Conservation (phyloP, 192 early-diverging fungal genomes). For the Radiomyces spectabilis region DNA sequence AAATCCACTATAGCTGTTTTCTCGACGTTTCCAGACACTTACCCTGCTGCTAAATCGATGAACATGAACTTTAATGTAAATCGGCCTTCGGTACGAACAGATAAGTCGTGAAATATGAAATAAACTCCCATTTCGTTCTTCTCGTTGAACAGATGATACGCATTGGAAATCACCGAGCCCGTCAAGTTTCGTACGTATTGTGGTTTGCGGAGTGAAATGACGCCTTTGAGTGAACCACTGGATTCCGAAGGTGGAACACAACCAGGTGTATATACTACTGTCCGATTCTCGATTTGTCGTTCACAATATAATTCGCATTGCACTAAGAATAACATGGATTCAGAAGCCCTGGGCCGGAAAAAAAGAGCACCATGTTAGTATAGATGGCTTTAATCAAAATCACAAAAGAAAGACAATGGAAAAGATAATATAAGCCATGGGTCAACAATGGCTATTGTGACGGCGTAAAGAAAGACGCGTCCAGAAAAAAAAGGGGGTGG, state of each 20-base stretch:
- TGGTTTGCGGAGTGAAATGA: slow-evolving; percentile 11
- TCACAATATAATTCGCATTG: slow-evolving; percentile 27
- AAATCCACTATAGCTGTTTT: neutral
- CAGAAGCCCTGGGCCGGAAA: slow-evolving; percentile 11
- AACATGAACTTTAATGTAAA: slow-evolving; percentile 66
- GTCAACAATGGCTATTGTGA: too few species aligned
- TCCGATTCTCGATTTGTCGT: too few species aligned
- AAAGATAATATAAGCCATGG: too few species aligned
- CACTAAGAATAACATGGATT: slow-evolving; percentile 22
- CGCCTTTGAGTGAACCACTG: too few species aligned
- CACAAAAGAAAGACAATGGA: too few species aligned
- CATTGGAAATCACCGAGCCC: slow-evolving; percentile 2
- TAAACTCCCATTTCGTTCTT: slow-evolving; percentile 34
- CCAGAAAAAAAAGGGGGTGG: too few species aligned
- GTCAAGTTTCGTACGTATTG: slow-evolving; percentile 1
- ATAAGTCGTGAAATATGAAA: slow-evolving; percentile 73
- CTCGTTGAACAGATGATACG: slow-evolving; percentile 3
- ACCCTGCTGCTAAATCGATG: slow-evolving; percentile 39
- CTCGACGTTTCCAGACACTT: neutral
- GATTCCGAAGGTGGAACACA: too few species aligned
- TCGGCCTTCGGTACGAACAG: slow-evolving; percentile 68
- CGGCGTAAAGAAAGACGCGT: too few species aligned
- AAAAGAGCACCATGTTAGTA: neutral
- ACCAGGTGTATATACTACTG: too few species aligned
- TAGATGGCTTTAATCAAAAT: neutral